Evolutionary conservation across 257 asterid genomes (phyloP), one percentile per base, ranked within the genome.

Genomic region (Nicotiana sylvestris): DNA sequence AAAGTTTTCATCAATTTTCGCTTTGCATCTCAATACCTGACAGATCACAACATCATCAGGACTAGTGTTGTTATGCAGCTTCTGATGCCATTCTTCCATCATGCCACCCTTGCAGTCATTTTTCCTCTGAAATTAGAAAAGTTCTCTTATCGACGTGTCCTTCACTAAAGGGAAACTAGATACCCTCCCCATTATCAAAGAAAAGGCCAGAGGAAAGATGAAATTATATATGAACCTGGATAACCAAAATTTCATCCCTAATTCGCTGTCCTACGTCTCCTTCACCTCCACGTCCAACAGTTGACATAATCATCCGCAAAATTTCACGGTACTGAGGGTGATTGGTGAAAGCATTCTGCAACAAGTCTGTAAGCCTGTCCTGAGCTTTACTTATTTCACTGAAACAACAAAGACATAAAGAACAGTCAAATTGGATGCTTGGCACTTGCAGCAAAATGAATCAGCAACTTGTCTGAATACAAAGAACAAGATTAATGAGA

Each of bases 61-160:
- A 82, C 99, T 96, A 33, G 99, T 96, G 89, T 96, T 96, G 82
- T 96, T 96, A 83, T 96, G 99, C 81, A 96, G 91, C 86, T 96
- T 96, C 87, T 96, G 99, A 88, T 96, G 99, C 99, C 99, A 96
- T 87, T 96, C 91, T 91, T 96, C 99, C 99, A 96, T 94, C 87
- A 96, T 91, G 80, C 95, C 99, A 82, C 99, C 99, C 81, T 96
- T 94, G 89, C 98, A 93, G 29, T 93, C 89, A 85, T 96, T 96
- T 5, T 96, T 93, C 79, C 98, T 92, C 98, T 94, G 93, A 84
- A 86, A 76, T 85, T 78, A 72, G 56, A 64, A 88, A 53, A 74
- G 80, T 27, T 15, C 53, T 60, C 55, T 21, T 56, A 8, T 60
- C 80, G 84, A 62, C 66, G 64, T 58, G 74, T 81, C 84, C 67